Conservation (phyloP, 345 rosid species). For the Schrenkiella parvula region DNA sequence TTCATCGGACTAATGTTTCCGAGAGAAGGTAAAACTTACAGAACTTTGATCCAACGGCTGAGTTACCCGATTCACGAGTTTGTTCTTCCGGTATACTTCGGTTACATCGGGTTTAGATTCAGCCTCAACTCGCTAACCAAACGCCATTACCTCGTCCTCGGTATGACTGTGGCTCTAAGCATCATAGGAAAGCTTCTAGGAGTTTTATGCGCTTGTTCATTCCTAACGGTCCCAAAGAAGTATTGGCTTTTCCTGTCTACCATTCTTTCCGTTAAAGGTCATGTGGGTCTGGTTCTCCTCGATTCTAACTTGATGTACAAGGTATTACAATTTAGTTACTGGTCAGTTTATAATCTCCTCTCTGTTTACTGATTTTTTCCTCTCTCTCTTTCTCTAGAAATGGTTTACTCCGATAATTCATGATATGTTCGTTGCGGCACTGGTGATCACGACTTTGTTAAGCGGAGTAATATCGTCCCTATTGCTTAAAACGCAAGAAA, state of each 20-base stretch:
- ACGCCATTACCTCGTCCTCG: constrained; percentile 27
- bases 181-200: constrained; percentile 54
- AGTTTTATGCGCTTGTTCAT: constrained; percentile 48
- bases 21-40: constrained; percentile 64
- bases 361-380: not conserved
- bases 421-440: constrained; percentile 25
- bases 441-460: constrained; percentile 56
- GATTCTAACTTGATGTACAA: constrained; percentile 3
- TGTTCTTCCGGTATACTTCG: constrained; percentile 75
- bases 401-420: constrained; percentile 37
- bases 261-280: constrained; percentile 66
- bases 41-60: constrained; percentile 63
- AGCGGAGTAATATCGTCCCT: constrained; percentile 48
- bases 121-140: constrained; percentile 19
- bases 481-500: constrained; percentile 40
- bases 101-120: constrained; percentile 74
- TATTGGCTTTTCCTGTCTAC: constrained; percentile 51
- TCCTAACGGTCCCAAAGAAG: constrained; percentile 48
- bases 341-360: not conserved
- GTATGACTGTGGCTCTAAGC: constrained; percentile 39
- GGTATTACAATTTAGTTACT: constrained; percentile 7
- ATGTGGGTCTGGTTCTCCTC: constrained; percentile 53
- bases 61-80: constrained; percentile 66
- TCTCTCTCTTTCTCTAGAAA: constrained; percentile 14
- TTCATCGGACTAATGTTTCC: constrained; percentile 71